Evolutionary conservation across 2,329 filamentous ascomycete genomes (phyloP).

Genomic region (Clarireedia hainanense): DNA sequence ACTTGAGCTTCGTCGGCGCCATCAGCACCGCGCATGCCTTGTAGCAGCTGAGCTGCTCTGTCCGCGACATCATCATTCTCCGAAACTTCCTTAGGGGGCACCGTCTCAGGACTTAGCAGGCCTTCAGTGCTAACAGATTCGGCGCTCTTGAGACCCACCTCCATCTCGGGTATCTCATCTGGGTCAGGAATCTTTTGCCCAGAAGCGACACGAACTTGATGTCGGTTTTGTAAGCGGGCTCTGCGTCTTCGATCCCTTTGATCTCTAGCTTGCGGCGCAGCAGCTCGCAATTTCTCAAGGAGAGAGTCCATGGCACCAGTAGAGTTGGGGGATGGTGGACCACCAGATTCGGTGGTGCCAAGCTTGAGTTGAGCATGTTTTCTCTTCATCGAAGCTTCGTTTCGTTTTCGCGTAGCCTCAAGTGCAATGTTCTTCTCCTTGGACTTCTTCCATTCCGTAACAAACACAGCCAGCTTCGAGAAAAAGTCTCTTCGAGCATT

Average conservation of each 20-base stretch:
- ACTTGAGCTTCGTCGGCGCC: slow-evolving; percentile 41
- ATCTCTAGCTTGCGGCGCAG: slow-evolving; percentile 82
- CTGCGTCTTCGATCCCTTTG: slow-evolving; percentile 81
- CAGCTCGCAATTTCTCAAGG: slow-evolving; percentile 88
- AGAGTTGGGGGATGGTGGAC: slow-evolving; percentile 58
- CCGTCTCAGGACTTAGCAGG: slow-evolving; percentile 17
- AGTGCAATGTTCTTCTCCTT: slow-evolving; percentile 80
- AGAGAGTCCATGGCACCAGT: slow-evolving; percentile 94
- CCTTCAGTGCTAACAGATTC: slow-evolving; percentile 31
- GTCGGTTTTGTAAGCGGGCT: slow-evolving; percentile 80
- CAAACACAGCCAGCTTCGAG: slow-evolving; percentile 80
- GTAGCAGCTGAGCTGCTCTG: slow-evolving; percentile 72
- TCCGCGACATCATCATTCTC: slow-evolving; percentile 66
- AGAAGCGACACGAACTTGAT: slow-evolving; percentile 82
- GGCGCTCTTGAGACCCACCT: slow-evolving; percentile 47
- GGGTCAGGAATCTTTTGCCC: slow-evolving; percentile 80
- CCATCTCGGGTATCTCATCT: slow-evolving; percentile 51
- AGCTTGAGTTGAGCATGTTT: slow-evolving; percentile 65
- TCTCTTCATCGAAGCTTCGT: slow-evolving; percentile 87
- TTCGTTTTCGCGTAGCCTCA: slow-evolving; percentile 76
- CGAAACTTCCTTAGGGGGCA: slow-evolving; percentile 16
- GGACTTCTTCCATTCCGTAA: slow-evolving; percentile 93
- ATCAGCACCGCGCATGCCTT: slow-evolving; percentile 66
- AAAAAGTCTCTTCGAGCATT: slow-evolving; percentile 95
- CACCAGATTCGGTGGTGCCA: slow-evolving; percentile 32